Conservation (phyloP, 805 yeast genomes). For the Wickerhamiella qilinensis region DNA sequence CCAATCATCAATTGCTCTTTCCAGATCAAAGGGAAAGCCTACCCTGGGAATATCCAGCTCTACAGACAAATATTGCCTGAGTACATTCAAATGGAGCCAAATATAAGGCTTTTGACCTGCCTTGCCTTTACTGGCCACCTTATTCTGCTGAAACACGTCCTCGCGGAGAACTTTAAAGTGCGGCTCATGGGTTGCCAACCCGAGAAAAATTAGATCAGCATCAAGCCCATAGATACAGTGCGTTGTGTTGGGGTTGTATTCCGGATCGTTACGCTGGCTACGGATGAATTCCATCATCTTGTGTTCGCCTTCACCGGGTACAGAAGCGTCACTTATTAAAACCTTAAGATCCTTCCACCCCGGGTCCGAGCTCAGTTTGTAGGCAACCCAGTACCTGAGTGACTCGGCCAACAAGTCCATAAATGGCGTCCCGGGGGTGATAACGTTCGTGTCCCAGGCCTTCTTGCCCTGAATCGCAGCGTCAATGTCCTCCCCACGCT, state of each 20-base stretch:
- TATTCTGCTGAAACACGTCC: conserved; percentile 82
- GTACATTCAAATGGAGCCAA: conserved; percentile 80
- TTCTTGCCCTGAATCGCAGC: conserved; percentile 55
- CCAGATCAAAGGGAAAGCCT: conserved; percentile 68
- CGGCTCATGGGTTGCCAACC: conserved; percentile 95
- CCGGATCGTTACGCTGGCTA: conserved; percentile 71
- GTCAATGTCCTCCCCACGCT: conserved; percentile 61
- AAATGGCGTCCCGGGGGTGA: conserved; percentile 97
- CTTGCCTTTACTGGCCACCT: conserved; percentile 22
- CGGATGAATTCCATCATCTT: conserved; percentile 93
- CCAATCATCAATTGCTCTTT: conserved; percentile 97
- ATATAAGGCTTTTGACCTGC: conserved; percentile 52
- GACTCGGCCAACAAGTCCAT: conserved; percentile 81
- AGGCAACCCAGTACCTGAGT: conserved; percentile 81
- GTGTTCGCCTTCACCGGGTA: conserved; percentile 99
- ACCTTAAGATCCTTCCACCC: conserved; percentile 87
- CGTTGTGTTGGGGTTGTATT: conserved; percentile 81
- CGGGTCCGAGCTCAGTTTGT: conserved; percentile 73
- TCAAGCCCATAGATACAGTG: conserved; percentile 96
- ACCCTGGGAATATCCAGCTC: conserved; percentile 60
- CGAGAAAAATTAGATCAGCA: conserved; percentile 92
- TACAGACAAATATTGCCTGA: conserved; percentile 73
- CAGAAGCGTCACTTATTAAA: conserved; percentile 86
- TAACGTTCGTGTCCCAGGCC: conserved; percentile 79
- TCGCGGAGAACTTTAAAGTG: conserved; percentile 89